Percentiles rank a stretch among this genome's conserved stretches.
Conservation (phyloP, 768 basidiomycete species). For the Cystoderma amianthinum region DNA sequence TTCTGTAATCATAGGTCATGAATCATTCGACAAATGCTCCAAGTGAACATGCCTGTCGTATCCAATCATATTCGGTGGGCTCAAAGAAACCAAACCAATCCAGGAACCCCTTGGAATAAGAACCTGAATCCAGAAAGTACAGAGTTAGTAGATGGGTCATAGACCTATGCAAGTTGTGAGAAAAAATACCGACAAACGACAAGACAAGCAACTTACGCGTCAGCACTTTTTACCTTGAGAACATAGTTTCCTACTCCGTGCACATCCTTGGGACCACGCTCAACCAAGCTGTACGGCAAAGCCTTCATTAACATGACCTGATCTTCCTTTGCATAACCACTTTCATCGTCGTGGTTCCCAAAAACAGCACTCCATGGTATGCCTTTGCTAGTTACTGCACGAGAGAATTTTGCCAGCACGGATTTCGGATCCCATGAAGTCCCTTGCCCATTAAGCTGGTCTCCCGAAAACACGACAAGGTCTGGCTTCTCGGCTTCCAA, state of each 20-base stretch:
- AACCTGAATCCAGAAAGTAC: conserved; percentile 87
- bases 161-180: conserved; percentile 41
- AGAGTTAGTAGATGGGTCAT: conserved; percentile 84
- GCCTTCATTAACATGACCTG: conserved; percentile 69
- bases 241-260: conserved; percentile 93
- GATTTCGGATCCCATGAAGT: conserved; percentile 87
- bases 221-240: conserved; percentile 76
- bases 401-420: conserved; percentile 84
- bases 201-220: conserved; percentile 51
- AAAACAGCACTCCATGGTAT: conserved; percentile 93
- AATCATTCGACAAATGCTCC: background rate
- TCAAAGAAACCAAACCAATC: conserved; percentile 59
- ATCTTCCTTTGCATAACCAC: conserved; percentile 50
- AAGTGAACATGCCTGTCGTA: conserved; percentile 49
- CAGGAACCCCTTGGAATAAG: conserved; percentile 55
- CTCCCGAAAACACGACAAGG: conserved; percentile 87
- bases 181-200: background rate
- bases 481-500: conserved; percentile 85
- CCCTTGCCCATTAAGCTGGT: conserved; percentile 89
- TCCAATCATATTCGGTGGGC: conserved; percentile 82
- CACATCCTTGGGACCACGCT: conserved; percentile 74
- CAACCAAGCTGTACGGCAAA: conserved; percentile 81
- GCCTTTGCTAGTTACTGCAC: conserved; percentile 60
- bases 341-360: conserved; percentile 90
- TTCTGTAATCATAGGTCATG: conserved; percentile 24